phyloP scores from a whole-genome alignment of 2,329 filamentous ascomycete genomes.

The Claviceps maximensis region DNA sequence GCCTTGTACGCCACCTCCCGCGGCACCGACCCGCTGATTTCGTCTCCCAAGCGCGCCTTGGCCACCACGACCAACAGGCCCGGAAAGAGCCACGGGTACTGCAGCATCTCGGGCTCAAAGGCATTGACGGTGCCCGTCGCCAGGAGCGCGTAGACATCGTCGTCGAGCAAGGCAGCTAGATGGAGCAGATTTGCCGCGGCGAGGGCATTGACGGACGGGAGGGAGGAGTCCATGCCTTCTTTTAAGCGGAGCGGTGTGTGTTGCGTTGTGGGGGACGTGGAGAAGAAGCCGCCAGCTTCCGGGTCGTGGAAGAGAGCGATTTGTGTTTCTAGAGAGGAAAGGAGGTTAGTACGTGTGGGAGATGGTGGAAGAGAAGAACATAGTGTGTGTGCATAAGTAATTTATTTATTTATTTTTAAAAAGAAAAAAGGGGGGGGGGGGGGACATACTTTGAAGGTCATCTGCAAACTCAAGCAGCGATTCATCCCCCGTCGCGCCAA shows the following conservation, averaged over 20 bases:
- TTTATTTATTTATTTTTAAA: too few species aligned
- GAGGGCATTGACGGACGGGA: slow-evolving; percentile 80
- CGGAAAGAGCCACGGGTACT: slow-evolving; percentile 86
- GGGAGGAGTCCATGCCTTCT: slow-evolving; percentile 85
- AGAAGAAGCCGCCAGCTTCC: slow-evolving; percentile 56
- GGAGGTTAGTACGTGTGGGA: slow-evolving; percentile 3
- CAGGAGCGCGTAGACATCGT: slow-evolving; percentile 47
- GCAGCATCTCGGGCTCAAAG: slow-evolving; percentile 82
- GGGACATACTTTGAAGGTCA: slow-evolving; percentile 54
- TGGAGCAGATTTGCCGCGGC: slow-evolving; percentile 81
- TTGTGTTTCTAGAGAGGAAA: slow-evolving; percentile 52
- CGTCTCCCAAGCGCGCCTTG: slow-evolving; percentile 52
- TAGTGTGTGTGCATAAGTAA: neutral
- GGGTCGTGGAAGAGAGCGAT: slow-evolving; percentile 66
- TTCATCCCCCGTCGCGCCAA: slow-evolving; percentile 68
- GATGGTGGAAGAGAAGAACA: neutral
- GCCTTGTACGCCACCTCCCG: slow-evolving; percentile 14
- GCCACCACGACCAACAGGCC: slow-evolving; percentile 68
- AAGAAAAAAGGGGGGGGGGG: neutral
- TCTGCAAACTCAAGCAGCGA: slow-evolving; percentile 69
- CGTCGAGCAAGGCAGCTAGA: slow-evolving; percentile 55
- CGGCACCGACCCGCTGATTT: slow-evolving; percentile 28
- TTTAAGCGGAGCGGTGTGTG: slow-evolving; percentile 78
- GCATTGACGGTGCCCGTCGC: slow-evolving; percentile 66
- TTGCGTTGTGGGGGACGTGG: slow-evolving; percentile 46